These are phyloP conservation scores for Penicillium ucsense DNA, from an alignment of 495 filamentous ascomycete species.

Conservation along the genomic window DNA sequence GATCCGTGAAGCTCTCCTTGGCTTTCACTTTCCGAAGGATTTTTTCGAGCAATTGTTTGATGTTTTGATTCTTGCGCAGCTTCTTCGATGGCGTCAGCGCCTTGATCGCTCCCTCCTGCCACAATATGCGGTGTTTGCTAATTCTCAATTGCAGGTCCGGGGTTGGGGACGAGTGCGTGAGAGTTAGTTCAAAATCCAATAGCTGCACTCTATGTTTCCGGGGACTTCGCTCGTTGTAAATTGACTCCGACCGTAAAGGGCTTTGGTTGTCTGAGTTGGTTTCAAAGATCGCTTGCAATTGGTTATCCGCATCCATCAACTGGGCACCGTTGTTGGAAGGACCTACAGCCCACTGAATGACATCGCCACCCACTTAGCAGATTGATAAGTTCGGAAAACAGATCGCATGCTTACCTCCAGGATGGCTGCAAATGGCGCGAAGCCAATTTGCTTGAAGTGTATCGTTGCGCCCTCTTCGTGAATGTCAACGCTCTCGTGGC, in stretches of 20 bases:
- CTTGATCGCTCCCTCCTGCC: conserved; percentile 12
- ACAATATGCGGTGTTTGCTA: conserved; percentile 25
- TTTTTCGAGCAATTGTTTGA: conserved; percentile 12
- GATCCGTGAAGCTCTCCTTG: not conserved
- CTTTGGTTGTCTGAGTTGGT: conserved; percentile 11
- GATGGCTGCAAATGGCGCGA: conserved; percentile 11
- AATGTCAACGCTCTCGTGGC: conserved; percentile 10
- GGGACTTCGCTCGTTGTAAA: conserved; percentile 14
- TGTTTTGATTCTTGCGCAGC: conserved; percentile 7
- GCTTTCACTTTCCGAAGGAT: conserved; percentile 2
- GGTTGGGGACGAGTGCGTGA: conserved; percentile 17
- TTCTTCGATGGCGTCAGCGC: conserved; percentile 13
- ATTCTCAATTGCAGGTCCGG: conserved; percentile 26
- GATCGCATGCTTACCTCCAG: conserved; percentile 11
- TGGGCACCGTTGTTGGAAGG: conserved; percentile 8
- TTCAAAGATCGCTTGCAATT: conserved; percentile 29
- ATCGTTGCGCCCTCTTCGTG: conserved; percentile 34
- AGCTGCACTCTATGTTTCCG: conserved; percentile 26
- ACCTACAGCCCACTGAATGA: conserved; percentile 15
- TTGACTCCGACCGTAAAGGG: conserved; percentile 1
- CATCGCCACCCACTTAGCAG: no score
- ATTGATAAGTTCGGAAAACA: not conserved
- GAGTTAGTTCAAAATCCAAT: conserved; percentile 29
- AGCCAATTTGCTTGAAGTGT: conserved; percentile 14
- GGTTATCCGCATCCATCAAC: conserved; percentile 30